These are phyloP conservation scores for Aspergillus oerlinghausenensis DNA, from an alignment of 2,329 filamentous ascomycete species.

Conservation along the genomic window DNA sequence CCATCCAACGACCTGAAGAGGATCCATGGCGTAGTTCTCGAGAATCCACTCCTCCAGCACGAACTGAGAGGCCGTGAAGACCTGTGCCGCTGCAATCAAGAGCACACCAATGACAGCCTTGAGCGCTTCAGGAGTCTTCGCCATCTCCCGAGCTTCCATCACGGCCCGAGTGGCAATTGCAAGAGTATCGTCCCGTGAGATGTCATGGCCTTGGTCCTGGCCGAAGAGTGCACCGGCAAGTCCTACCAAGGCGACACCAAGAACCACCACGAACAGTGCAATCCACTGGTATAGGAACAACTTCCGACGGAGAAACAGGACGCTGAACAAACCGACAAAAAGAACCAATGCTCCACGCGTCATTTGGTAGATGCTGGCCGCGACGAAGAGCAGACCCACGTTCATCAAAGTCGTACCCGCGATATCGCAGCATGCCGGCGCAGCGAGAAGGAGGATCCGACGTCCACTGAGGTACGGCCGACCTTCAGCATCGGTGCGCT, in stretches of 20 bases:
- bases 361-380: slow-evolving; percentile 98
- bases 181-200: slow-evolving; percentile 25
- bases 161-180: slow-evolving; percentile 35
- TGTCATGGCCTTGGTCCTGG: slow-evolving; percentile 44
- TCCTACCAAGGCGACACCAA: slow-evolving; percentile 84
- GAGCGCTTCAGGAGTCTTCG: slow-evolving; percentile 53
- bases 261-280: slow-evolving; percentile 77
- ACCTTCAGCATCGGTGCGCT: slow-evolving; percentile 53
- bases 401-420: slow-evolving; percentile 97
- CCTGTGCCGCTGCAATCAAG: slow-evolving; percentile 87
- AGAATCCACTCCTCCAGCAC: slow-evolving; percentile 94
- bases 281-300: slow-evolving; percentile 89
- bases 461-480: slow-evolving; percentile 61
- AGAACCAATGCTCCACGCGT: slow-evolving; percentile 89
- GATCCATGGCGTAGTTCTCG: slow-evolving; percentile 71
- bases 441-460: slow-evolving; percentile 68
- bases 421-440: slow-evolving; percentile 91
- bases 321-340: slow-evolving; percentile 93
- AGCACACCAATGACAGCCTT: slow-evolving; percentile 76
- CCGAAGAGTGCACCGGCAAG: slow-evolving; percentile 79
- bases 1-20: slow-evolving; percentile 90
- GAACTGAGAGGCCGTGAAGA: slow-evolving; percentile 96
- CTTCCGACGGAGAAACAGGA: slow-evolving; percentile 77
- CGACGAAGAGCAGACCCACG: slow-evolving; percentile 86
- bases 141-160: slow-evolving; percentile 39